Percentiles rank a stretch among this genome's conserved stretches.
phyloP scores from a whole-genome alignment of 140 eudicot species.

The Bidens hawaiensis region DNA sequence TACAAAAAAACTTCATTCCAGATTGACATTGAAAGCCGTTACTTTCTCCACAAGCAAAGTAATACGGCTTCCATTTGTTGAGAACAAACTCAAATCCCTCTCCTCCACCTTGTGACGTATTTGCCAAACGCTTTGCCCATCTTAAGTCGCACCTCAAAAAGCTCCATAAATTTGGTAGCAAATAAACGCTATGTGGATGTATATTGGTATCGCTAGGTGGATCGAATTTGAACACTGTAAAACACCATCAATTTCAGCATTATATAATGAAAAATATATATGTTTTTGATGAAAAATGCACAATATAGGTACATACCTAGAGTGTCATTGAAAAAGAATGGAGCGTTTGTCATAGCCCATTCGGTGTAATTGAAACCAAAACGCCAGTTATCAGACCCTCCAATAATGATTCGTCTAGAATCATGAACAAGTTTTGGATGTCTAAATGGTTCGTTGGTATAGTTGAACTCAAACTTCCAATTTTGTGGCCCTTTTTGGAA shows the following conservation, averaged over 20 bases:
- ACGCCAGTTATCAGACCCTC: conserved; percentile 63
- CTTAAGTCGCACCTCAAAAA: conserved; percentile 53
- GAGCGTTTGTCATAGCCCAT: conserved; percentile 59
- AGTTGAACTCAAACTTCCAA: conserved; percentile 32
- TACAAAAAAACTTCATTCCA: conserved; percentile 62
- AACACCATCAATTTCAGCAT: neutral
- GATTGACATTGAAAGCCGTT: conserved; percentile 59
- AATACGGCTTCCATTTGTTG: conserved; percentile 59
- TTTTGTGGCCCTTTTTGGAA: conserved; percentile 14
- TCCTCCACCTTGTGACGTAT: conserved; percentile 55
- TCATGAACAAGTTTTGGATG: conserved; percentile 20
- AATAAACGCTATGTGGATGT: conserved; percentile 57
- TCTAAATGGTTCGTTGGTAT: conserved; percentile 28
- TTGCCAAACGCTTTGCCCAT: conserved; percentile 47
- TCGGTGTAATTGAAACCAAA: conserved; percentile 69
- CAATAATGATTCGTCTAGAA: conserved; percentile 43
- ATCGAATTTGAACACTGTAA: conserved; percentile 72
- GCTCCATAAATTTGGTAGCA: conserved; percentile 56
- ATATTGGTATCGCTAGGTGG: conserved; percentile 46
- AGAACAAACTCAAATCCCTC: conserved; percentile 60
- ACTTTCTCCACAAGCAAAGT: conserved; percentile 73
- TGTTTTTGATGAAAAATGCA: neutral
- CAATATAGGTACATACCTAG: conserved; percentile 32
- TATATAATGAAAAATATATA: neutral
- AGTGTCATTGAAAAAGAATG: conserved; percentile 62